phyloP scores from a whole-genome alignment of 352 stramenopile species.

The Pythium biforme region DNA sequence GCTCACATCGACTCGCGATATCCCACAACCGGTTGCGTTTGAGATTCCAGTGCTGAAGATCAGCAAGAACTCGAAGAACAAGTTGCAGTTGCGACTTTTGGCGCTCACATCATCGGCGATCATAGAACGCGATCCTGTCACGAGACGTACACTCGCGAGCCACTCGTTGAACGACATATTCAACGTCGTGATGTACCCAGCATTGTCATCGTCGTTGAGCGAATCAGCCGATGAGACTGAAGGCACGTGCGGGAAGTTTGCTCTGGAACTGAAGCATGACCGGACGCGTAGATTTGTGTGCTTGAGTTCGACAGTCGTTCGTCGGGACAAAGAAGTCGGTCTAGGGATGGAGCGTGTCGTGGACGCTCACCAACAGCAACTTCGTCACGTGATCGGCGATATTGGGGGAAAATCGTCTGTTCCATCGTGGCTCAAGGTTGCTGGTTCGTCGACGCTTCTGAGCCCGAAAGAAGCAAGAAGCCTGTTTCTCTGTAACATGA shows the following conservation, averaged over 20 bases:
- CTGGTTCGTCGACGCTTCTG: constrained; percentile 69
- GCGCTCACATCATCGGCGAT: constrained; percentile 67
- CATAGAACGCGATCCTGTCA: constrained; percentile 74
- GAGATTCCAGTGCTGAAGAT: constrained; percentile 86
- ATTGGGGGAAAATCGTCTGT: constrained; percentile 61
- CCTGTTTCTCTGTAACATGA: constrained; percentile 82
- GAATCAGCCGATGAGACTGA: constrained; percentile 49
- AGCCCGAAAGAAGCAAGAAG: constrained; percentile 77
- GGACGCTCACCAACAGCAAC: constrained; percentile 58
- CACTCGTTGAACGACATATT: constrained; percentile 80
- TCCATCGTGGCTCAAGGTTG: constrained; percentile 69
- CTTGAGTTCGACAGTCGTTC: constrained; percentile 56
- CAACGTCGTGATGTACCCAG: constrained; percentile 87
- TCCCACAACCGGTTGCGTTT: constrained; percentile 77
- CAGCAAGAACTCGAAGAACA: constrained; percentile 74
- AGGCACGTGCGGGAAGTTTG: constrained; percentile 75
- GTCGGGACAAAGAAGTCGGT: constrained; percentile 74
- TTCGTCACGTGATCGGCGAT: constrained; percentile 68
- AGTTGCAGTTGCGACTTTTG: constrained; percentile 71
- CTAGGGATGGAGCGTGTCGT: constrained; percentile 59
- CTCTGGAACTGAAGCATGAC: constrained; percentile 81
- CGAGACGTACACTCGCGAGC: constrained; percentile 60
- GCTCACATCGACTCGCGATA: constrained; percentile 71
- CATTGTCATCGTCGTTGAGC: constrained; percentile 60
- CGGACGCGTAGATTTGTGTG: constrained; percentile 76